A percentile compares a stretch with the other conserved stretches of the same genome.
These are phyloP conservation scores for Pseudozyma sp. DNA, from an alignment of 1,284 basidiomycete genomes.

Conservation along the genomic window DNA sequence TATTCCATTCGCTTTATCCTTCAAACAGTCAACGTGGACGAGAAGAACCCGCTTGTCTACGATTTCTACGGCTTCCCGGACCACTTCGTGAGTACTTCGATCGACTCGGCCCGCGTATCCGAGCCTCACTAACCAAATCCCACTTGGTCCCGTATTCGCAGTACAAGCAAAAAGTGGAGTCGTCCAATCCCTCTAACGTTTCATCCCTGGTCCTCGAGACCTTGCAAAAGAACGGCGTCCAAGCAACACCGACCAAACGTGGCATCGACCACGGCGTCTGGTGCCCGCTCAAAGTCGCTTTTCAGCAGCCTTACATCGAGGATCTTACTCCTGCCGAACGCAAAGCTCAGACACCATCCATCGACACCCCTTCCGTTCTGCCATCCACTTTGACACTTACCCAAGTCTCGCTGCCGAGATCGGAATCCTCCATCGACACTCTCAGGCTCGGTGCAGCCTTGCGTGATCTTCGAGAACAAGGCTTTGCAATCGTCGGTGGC, in stretches of 20 bases:
- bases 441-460: constrained; percentile 70
- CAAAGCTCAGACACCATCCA: constrained; percentile 14
- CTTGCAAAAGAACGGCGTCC: constrained; percentile 41
- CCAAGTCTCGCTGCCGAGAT: constrained; percentile 71
- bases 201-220: constrained; percentile 61
- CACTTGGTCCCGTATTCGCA: constrained; percentile 1
- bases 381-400: constrained; percentile 68
- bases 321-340: constrained; percentile 22
- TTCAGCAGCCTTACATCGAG: constrained; percentile 53
- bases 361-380: constrained; percentile 35
- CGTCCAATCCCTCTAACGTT: constrained; percentile 55
- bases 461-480: constrained; percentile 61
- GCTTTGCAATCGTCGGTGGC: constrained; percentile 54
- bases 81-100: constrained; percentile 28
- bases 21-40: constrained; percentile 64
- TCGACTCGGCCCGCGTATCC: too few species aligned
- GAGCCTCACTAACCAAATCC: constrained; percentile 2
- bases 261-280: constrained; percentile 72
- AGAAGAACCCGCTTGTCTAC: constrained; percentile 70
- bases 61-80: constrained; percentile 71
- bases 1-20: background rate
- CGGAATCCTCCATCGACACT: constrained; percentile 57
- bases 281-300: constrained; percentile 71
- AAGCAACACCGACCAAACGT: constrained; percentile 50
- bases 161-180: constrained; percentile 69